Base-by-base conservation (phyloP, 2,329 filamentous ascomycete genomes). In the Penicillium thymicola region DNA sequence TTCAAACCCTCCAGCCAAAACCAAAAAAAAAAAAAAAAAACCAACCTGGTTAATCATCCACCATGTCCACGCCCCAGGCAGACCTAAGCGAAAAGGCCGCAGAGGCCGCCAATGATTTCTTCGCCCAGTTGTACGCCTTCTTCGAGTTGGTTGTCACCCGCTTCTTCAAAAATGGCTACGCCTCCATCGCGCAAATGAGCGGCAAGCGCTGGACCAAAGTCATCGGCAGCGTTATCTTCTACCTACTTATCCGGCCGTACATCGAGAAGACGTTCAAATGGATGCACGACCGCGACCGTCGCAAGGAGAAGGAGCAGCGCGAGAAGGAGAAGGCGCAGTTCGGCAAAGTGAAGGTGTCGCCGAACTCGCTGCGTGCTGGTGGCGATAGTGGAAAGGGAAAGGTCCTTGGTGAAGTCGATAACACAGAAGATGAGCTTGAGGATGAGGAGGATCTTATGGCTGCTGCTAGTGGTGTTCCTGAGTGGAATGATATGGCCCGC, bases 181-280 rank as follows among this genome's bases (percentile, higher is more conserved):
- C 63, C 51, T 75, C 79, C 43, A 75, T 81, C 65, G 70, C 74
- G 28, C 65, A 73, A 28, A 74, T 82, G 63, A 73, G 71, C 44
- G 56, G 71, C 34, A 69, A 75, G 57, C 78, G 80, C 63, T 82
- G 78, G 74, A 76, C 94, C 65, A 88, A 90, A 46, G 80, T 94
- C 56, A 75, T 90, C 63, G 81, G 85, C 63, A 82, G 91, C 59
- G 82, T 91, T 21, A 84, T 90, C 66, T 86, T 84, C 54, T 95
- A 93, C 77, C 70, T 86, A 61, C 81, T 94, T 51, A 67, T 91
- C 25, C 85, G 90, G 1, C 89, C 89, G 0, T 91, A 90, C 71
- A 73, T 92, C 50, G 80, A 92, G 67, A 88, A 87, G 68, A 74
- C 85, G 37, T 85, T 85, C 65, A 84, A 81, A 58, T 84, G 83